A percentile compares a stretch with the other conserved stretches of the same genome.
These are phyloP conservation scores for Quercus wislizeni DNA, from an alignment of 306 rosid species.

Conservation along the genomic window DNA sequence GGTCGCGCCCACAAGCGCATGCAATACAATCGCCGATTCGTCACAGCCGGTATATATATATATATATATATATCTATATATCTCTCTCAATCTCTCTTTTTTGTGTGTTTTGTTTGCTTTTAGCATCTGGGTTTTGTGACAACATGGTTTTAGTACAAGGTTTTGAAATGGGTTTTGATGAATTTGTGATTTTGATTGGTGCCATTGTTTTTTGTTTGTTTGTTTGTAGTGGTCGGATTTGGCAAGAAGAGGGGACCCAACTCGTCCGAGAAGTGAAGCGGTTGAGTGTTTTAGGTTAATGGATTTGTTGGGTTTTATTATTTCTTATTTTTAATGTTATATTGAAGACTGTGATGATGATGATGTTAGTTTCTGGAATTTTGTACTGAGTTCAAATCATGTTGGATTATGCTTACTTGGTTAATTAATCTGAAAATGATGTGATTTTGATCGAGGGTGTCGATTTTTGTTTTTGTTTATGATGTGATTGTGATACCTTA, in stretches of 20 bases:
- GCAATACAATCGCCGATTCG: constrained; percentile 61
- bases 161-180: background rate
- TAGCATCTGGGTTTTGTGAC: background rate
- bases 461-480: background rate
- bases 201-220: background rate
- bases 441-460: background rate
- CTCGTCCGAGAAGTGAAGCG: constrained; percentile 50
- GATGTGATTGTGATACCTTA: too few relatives aligned
- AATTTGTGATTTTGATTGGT: background rate
- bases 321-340: background rate
- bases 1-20: constrained; percentile 58
- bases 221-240: constrained; percentile 46
- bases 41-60: constrained; percentile 41
- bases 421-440: background rate
- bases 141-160: background rate
- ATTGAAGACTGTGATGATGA: background rate
- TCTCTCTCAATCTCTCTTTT: background rate
- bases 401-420: background rate
- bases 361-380: background rate
- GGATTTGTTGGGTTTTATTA: background rate
- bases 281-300: background rate
- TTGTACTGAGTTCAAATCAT: background rate
- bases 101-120: background rate
- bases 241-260: constrained; percentile 67
- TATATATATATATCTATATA: too few relatives aligned